Conservation (phyloP, 164 flowering plant genomes). For the Vitis labrusca region DNA sequence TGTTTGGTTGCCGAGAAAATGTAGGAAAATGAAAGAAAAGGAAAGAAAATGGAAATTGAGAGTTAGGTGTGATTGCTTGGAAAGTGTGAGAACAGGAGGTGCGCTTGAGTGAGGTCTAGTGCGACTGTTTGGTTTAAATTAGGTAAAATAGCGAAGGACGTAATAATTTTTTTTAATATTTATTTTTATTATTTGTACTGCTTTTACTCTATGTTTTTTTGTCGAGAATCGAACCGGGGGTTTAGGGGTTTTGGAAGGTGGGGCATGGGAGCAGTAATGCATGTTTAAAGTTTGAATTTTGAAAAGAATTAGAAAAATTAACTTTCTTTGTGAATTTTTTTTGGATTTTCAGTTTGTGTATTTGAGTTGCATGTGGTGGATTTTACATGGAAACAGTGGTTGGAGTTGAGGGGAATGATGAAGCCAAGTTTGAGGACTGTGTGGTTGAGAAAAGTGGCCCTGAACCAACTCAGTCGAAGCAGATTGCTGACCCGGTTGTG, state of each 20-base stretch:
- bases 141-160: background rate
- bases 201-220: background rate
- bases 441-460: conserved; percentile 22
- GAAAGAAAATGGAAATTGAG: too few relatives aligned
- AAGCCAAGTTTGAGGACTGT: conserved; percentile 26
- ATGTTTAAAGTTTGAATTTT: conserved; percentile 1
- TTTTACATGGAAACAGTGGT: conserved; percentile 64
- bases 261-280: background rate
- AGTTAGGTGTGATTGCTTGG: too few relatives aligned
- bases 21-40: too few relatives aligned
- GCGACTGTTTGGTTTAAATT: background rate
- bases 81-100: too few relatives aligned
- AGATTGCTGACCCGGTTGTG: conserved; percentile 60
- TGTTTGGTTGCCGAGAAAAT: too few relatives aligned
- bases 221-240: background rate
- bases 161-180: too few relatives aligned
- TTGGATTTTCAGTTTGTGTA: conserved; percentile 33
- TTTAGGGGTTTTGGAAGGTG: background rate
- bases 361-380: conserved; percentile 57
- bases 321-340: conserved; percentile 6
- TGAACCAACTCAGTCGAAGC: conserved; percentile 26
- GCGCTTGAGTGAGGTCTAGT: background rate
- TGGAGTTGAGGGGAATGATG: conserved; percentile 42
- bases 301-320: background rate
- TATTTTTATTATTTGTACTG: background rate